Base-by-base conservation (phyloP, 495 filamentous ascomycete genomes). In the Tuber borchii region DNA sequence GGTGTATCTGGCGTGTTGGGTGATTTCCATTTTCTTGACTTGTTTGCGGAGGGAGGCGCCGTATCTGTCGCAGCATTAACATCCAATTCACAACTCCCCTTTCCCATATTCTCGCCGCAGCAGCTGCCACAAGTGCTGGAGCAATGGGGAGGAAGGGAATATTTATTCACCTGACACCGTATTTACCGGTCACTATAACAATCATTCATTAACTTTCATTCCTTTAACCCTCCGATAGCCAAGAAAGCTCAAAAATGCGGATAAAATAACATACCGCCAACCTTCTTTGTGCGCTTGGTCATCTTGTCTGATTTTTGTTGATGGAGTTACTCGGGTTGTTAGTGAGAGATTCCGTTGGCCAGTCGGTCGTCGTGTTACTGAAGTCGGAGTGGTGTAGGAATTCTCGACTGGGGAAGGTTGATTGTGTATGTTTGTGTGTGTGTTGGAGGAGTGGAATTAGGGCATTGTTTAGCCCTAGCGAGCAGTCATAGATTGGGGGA, bases 11-110 rank as follows among this genome's bases (percentile, higher is more conserved):
- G 93, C 93, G 89, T 97, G 95, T 86, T 98, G 95, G 74, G 92
- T 90, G 84, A 97, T 91, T 91, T 99, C 95, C 92, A 97, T 97
- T 91, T 97, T 97, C 93, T 99, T 99, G 85, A 98, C 93, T 86
- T 97, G 95, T 89, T 98, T 99, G 88, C 95, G 93, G 87, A 99
- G 93, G 84, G 95, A 99, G 85, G 95, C 95, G 91, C 95, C 95
- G 87, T 99, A 99, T 91, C 95, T 91, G 77, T 77, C 26, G 56
- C 26, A 65, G 37, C 39, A 73, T 72, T 48, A 43, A 70, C 70
- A 22, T 17, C 69, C 68, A 48, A 76, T 81, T 31, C 73, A 44
- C 65, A 42, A 72, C 26, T 75, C 71, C 75, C 44, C 37, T n/a
- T 43, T 44, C 74, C 39, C 69, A 75, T 74, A 77, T 72, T 56